These are phyloP conservation scores for Suillus discolor DNA, from an alignment of 768 basidiomycete genomes.

Conservation along the genomic window DNA sequence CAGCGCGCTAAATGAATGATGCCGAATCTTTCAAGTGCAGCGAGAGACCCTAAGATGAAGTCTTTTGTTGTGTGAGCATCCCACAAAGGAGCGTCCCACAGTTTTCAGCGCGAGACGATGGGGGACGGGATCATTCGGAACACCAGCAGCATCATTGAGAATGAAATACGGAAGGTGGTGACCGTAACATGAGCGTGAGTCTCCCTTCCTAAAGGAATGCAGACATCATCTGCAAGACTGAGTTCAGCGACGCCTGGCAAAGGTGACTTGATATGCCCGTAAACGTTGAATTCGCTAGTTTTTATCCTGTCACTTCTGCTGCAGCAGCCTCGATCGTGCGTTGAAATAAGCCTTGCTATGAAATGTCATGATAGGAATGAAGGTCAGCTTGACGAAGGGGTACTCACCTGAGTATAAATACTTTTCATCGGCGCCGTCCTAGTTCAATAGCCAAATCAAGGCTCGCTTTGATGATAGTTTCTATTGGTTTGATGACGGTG, in stretches of 20 bases:
- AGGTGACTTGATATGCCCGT: not conserved
- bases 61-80: constrained; percentile 5
- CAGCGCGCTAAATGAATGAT: not conserved
- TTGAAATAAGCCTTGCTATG: no score
- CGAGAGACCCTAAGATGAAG: not conserved
- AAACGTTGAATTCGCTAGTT: not conserved
- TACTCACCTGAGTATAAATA: no score
- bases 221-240: not conserved
- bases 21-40: not conserved
- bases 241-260: not conserved
- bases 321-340: no score
- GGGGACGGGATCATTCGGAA: constrained; percentile 7
- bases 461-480: no score
- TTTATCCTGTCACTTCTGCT: no score
- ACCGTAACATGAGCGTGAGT: not conserved
- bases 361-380: no score
- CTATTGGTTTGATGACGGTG: no score
- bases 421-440: no score
- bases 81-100: constrained; percentile 22
- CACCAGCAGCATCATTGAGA: not conserved
- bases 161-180: not conserved
- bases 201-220: not conserved
- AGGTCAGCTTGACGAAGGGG: no score
- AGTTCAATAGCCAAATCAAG: no score
- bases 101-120: constrained; percentile 22